Evolutionary conservation across 306 rosid species (phyloP).

Genomic region (Castanea mollissima): DNA sequence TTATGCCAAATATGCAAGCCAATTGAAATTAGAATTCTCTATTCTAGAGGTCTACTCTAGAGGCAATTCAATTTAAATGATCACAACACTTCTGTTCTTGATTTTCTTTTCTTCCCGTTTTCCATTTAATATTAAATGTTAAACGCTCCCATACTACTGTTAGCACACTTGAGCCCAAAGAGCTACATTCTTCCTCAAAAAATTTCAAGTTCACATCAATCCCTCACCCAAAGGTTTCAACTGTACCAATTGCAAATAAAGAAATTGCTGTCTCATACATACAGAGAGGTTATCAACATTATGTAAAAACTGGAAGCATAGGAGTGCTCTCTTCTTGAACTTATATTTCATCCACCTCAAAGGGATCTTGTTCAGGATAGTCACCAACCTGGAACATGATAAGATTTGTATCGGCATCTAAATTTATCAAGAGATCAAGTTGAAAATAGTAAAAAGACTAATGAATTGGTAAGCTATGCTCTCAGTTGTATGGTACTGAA

Average conservation of each 20-base stretch:
- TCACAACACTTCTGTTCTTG: neutral
- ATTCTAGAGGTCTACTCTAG: no score
- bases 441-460: neutral
- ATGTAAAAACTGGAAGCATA: neutral
- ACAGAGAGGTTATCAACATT: neutral
- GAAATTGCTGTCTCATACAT: neutral
- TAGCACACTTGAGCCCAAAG: neutral
- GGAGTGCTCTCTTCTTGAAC: neutral
- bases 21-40: no score
- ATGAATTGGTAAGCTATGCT: neutral
- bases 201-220: neutral
- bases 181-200: neutral
- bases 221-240: neutral
- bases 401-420: neutral
- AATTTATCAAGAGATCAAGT: neutral
- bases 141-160: neutral
- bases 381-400: constrained; percentile 70
- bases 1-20: no score
- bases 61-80: neutral
- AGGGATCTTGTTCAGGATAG: constrained; percentile 88
- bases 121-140: neutral
- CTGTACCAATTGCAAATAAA: neutral
- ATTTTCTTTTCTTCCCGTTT: neutral
- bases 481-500: neutral
- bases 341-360: constrained; percentile 86